These are phyloP conservation scores for Excoecaria agallocha DNA, from an alignment of 345 rosid genomes.

Conservation along the genomic window DNA sequence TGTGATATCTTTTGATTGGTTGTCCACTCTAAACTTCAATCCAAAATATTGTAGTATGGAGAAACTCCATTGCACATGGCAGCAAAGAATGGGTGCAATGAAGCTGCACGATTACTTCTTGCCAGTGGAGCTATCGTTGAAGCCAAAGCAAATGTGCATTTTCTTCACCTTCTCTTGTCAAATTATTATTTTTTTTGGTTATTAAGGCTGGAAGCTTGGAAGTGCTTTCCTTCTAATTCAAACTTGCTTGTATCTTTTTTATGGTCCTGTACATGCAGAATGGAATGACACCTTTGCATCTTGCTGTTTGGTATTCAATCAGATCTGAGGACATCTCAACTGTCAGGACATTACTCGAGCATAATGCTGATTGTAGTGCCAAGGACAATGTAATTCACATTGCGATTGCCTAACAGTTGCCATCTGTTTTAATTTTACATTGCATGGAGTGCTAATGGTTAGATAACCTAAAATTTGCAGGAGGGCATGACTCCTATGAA, in stretches of 20 bases:
- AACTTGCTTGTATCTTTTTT: constrained; percentile 4
- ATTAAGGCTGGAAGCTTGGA: constrained; percentile 12
- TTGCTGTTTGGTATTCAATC: constrained; percentile 94
- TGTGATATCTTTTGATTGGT: constrained; percentile 2
- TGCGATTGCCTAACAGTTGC: constrained; percentile 2
- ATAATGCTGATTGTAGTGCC: constrained; percentile 86
- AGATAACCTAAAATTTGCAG: constrained; percentile 38
- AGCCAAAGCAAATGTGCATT: constrained; percentile 83
- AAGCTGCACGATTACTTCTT: constrained; percentile 76
- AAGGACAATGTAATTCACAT: constrained; percentile 63
- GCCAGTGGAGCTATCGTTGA: constrained; percentile 81
- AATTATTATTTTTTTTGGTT: background rate
- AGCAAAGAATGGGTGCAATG: constrained; percentile 88
- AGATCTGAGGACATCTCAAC: constrained; percentile 72
- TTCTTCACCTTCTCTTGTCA: constrained; percentile 15
- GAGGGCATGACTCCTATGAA: constrained; percentile 91
- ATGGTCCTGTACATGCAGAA: constrained; percentile 49
- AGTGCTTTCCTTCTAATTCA: constrained; percentile 6
- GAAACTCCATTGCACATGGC: constrained; percentile 99
- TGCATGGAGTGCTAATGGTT: constrained; percentile 9
- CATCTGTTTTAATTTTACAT: constrained; percentile 6
- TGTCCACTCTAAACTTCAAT: constrained; percentile 18
- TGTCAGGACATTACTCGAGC: constrained; percentile 75
- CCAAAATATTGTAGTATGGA: constrained; percentile 62
- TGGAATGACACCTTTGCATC: constrained; percentile 98